phyloP scores from a whole-genome alignment of 1,284 basidiomycete genomes.

The Albatrellus sp. region DNA sequence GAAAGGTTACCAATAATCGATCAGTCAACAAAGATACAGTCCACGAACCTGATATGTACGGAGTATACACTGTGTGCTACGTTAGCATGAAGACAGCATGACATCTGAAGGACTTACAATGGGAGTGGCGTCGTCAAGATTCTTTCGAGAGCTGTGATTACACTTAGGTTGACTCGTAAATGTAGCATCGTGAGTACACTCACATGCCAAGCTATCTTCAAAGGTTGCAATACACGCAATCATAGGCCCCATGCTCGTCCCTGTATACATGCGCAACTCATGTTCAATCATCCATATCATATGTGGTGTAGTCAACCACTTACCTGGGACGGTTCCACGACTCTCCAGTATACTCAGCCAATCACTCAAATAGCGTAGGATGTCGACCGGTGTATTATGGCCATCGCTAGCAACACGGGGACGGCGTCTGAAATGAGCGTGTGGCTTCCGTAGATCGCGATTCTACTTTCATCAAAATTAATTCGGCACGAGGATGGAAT shows the following conservation, averaged over 20 bases:
- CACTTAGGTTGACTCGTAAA: too few species aligned
- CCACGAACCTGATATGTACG: constrained; percentile 38
- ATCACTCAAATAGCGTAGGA: constrained; percentile 40
- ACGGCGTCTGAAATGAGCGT: constrained; percentile 20
- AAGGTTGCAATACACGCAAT: constrained; percentile 34
- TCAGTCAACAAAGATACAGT: background rate
- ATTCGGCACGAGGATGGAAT: too few species aligned
- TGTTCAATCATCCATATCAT: too few species aligned
- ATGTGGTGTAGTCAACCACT: constrained; percentile 7
- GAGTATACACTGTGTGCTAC: constrained; percentile 41
- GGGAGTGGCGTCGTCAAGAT: constrained; percentile 54
- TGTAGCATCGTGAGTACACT: constrained; percentile 14
- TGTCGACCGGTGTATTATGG: constrained; percentile 37
- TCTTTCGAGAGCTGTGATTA: constrained; percentile 37
- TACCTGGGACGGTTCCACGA: constrained; percentile 38
- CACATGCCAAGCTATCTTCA: constrained; percentile 42
- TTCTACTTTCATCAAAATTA: background rate
- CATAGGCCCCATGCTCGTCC: constrained; percentile 38
- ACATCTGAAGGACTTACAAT: constrained; percentile 29
- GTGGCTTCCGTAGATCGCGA: background rate
- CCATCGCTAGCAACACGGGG: constrained; percentile 26
- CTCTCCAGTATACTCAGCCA: constrained; percentile 48
- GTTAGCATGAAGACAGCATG: background rate
- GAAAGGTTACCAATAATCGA: background rate
- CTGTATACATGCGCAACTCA: constrained; percentile 17